Base-by-base conservation (phyloP, 495 filamentous ascomycete species). In the Penicillium salamii region DNA sequence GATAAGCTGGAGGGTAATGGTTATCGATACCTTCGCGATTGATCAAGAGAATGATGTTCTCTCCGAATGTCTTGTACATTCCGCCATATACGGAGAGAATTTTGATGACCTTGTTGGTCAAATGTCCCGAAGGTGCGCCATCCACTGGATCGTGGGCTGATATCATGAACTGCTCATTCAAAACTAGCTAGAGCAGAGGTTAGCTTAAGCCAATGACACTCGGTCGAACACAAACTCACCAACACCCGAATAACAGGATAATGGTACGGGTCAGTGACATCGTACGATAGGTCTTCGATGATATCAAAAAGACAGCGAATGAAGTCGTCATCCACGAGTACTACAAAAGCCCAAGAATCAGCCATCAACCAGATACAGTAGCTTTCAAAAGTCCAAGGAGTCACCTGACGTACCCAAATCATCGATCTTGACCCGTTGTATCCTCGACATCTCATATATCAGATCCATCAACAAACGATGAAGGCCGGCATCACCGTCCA, bases 111-210 rank as follows among this genome's bases (percentile, higher is more conserved):
- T 89, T 86, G 66, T 98, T 98, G 11, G 93, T 97, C 51, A 91
- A 69, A n/a, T 74, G 75, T 28, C 68, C 68, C 3, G 69, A 57
- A 6, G 61, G 59, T 36, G 56, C 59, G 42, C 64, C 64, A 32
- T 68, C 66, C 13, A 66, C 62, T 7, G 84, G 78, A 33, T 83
- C 73, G 34, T 80, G 76, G 23, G 80, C 78, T 12, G 69, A 73
- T 35, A 97, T 87, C 89, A 98, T 95, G 71, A 96, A 98, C 68
- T 98, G 93, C 61, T 98, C 93, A 67, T 97, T 98, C 54, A 98
- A 71, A 37, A 98, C 91, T 55, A 98, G 81, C 91, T 97, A 61
- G 21, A 42, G 21, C 42, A 37, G 32, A 24, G 7, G 51, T 61
- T 20, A 62, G 57, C 18, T 18, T n/a, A n/a, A n/a, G n/a, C n/a